These are phyloP conservation scores for Auricularia auricula-judae DNA, from an alignment of 768 basidiomycete genomes.

Conservation along the genomic window DNA sequence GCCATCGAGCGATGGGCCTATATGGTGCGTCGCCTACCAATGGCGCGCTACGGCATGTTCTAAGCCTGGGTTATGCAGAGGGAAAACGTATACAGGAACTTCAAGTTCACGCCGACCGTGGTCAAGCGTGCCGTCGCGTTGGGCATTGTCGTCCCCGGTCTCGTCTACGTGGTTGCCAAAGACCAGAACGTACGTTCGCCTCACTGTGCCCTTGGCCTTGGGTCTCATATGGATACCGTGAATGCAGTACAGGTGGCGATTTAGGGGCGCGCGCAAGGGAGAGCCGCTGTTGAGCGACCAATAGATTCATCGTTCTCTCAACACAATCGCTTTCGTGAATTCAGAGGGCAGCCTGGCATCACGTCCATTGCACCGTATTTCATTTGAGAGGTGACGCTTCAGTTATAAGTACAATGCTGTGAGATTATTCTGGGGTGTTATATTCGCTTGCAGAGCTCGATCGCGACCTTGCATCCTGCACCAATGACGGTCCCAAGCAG, in stretches of 20 bases:
- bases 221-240: background rate
- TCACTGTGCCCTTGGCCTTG: background rate
- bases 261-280: background rate
- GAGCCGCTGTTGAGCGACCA: background rate
- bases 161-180: slow-evolving; percentile 31
- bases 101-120: slow-evolving; percentile 65
- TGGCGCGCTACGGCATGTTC: too few relatives aligned
- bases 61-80: slow-evolving; percentile 34
- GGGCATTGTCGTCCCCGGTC: slow-evolving; percentile 55
- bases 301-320: too few relatives aligned
- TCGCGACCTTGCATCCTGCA: slow-evolving; percentile 78
- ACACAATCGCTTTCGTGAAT: too few relatives aligned
- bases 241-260: slow-evolving; percentile 3
- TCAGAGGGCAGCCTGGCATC: too few relatives aligned
- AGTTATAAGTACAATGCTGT: too few relatives aligned
- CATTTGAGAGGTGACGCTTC: too few relatives aligned
- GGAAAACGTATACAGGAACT: slow-evolving; percentile 74
- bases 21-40: slow-evolving; percentile 32
- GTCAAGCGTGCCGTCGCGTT: slow-evolving; percentile 47
- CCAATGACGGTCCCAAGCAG: slow-evolving; percentile 79
- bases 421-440: slow-evolving; percentile 17
- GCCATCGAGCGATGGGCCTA: slow-evolving; percentile 46
- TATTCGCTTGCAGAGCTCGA: slow-evolving; percentile 77
- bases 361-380: too few relatives aligned
- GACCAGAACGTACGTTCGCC: background rate